Conservation (phyloP, 1,284 basidiomycete genomes). For the Volvariella volvacea region DNA sequence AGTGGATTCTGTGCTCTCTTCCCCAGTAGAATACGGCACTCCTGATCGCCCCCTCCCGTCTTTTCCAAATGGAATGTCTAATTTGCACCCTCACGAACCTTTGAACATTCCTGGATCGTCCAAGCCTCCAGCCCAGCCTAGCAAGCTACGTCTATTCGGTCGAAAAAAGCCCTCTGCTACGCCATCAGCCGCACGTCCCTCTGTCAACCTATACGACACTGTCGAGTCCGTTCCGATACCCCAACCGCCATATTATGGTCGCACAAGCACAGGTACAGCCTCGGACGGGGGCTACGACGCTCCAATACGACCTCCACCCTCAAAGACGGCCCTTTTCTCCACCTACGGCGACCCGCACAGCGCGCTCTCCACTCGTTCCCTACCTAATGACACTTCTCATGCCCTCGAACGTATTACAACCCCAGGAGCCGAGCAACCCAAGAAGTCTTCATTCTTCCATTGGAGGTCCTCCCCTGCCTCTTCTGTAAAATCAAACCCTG, state of each 20-base stretch:
- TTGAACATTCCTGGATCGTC: conserved; percentile 13
- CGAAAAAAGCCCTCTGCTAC: conserved; percentile 24
- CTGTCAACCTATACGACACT: conserved; percentile 9
- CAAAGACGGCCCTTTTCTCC: conserved; percentile 50
- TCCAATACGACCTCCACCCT: conserved; percentile 42
- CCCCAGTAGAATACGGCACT: conserved; percentile 33
- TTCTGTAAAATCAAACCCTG: conserved; percentile 13
- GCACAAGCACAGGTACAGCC: conserved; percentile 20
- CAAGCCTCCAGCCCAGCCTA: conserved; percentile 19
- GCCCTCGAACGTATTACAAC: conserved; percentile 8
- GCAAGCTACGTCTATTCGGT: conserved; percentile 34
- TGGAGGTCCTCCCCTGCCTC: conserved; percentile 25
- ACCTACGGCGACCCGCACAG: conserved; percentile 39
- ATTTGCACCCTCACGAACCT: conserved; percentile 18
- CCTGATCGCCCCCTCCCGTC: conserved; percentile 29
- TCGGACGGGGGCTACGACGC: conserved; percentile 24
- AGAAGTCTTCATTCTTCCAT: conserved; percentile 29
- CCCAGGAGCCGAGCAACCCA: conserved; percentile 16
- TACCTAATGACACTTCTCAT: conserved; percentile 34
- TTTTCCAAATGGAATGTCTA: conserved; percentile 26
- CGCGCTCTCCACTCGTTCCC: conserved; percentile 52
- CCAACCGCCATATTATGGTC: conserved; percentile 18
- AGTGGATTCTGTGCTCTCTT: conserved; percentile 25
- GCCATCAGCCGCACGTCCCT: conserved; percentile 13
- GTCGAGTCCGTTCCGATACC: conserved; percentile 8